Evolutionary conservation across 2,329 filamentous ascomycete species (phyloP).

Genomic region (Colletotrichum caudatum): DNA sequence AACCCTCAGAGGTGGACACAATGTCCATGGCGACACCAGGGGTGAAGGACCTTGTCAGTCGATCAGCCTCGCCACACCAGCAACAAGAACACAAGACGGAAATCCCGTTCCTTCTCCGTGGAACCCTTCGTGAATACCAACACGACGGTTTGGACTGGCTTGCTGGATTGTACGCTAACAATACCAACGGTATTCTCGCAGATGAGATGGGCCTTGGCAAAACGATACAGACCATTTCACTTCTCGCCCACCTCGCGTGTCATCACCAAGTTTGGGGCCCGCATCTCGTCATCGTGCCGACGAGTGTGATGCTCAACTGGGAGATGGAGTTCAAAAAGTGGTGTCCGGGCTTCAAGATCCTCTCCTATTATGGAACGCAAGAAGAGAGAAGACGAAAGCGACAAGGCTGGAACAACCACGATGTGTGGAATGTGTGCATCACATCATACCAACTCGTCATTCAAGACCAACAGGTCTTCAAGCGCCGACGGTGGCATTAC

Average conservation of each 20-base stretch:
- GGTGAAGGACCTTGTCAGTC: conserved; percentile 47
- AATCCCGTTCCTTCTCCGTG: conserved; percentile 85
- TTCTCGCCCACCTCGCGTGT: conserved; percentile 92
- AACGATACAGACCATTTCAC: conserved; percentile 96
- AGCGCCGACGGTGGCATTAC: conserved; percentile 94
- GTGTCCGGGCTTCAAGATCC: conserved; percentile 96
- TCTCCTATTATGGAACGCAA: conserved; percentile 95
- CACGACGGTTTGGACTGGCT: conserved; percentile 98
- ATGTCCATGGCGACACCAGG: conserved; percentile 43
- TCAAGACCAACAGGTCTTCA: conserved; percentile 94
- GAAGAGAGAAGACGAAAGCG: conserved; percentile 94
- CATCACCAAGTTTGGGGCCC: conserved; percentile 94
- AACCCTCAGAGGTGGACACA: conserved; percentile 62
- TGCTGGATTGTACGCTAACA: conserved; percentile 89
- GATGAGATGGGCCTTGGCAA: conserved; percentile 99
- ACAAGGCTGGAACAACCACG: conserved; percentile 91
- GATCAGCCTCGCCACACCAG: conserved; percentile 50
- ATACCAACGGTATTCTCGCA: conserved; percentile 94
- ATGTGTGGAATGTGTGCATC: conserved; percentile 96
- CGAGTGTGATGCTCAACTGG: conserved; percentile 99
- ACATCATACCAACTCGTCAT: conserved; percentile 97
- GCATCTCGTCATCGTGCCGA: conserved; percentile 95
- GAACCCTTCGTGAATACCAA: conserved; percentile 93
- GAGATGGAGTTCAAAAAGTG: conserved; percentile 99
- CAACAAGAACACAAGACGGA: conserved; percentile 68